Conservation (phyloP, 1,284 basidiomycete genomes). For the Ustilago cynodontis region DNA sequence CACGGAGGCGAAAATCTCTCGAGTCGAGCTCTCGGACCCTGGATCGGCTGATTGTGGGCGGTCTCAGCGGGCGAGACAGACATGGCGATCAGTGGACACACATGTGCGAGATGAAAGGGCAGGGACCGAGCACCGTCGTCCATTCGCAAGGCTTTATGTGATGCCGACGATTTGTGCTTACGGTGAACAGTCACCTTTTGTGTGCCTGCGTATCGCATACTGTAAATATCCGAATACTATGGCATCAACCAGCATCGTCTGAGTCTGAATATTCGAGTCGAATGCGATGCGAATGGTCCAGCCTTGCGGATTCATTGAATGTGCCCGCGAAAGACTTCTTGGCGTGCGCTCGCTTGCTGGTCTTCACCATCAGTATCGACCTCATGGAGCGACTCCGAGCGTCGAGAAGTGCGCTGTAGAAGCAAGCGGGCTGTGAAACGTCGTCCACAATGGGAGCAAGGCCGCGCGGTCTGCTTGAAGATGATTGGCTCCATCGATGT, state of each 20-base stretch:
- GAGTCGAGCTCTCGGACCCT: not conserved
- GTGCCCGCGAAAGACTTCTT: not conserved
- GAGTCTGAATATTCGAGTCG: not conserved
- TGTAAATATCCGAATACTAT: too few species aligned
- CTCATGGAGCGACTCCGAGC: not conserved
- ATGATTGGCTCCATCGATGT: constrained; percentile 13
- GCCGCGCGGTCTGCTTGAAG: not conserved
- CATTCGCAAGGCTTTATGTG: too few species aligned
- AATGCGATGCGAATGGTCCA: not conserved
- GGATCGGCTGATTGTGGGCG: not conserved
- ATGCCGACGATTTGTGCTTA: not conserved
- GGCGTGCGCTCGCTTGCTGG: constrained; percentile 1
- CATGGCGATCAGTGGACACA: not conserved
- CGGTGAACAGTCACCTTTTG: not conserved
- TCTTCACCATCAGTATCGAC: not conserved
- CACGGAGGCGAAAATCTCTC: not conserved
- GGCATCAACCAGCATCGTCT: too few species aligned
- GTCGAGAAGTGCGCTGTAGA: not conserved
- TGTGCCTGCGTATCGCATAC: not conserved
- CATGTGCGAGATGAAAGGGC: not conserved
- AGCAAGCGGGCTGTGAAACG: not conserved
- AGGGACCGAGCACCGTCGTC: not conserved
- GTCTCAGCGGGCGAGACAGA: constrained; percentile 4
- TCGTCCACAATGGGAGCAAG: not conserved
- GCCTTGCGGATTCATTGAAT: not conserved